phyloP scores from a whole-genome alignment of 1,139 yeast genomes.

The Nakaseomyces sp. region DNA sequence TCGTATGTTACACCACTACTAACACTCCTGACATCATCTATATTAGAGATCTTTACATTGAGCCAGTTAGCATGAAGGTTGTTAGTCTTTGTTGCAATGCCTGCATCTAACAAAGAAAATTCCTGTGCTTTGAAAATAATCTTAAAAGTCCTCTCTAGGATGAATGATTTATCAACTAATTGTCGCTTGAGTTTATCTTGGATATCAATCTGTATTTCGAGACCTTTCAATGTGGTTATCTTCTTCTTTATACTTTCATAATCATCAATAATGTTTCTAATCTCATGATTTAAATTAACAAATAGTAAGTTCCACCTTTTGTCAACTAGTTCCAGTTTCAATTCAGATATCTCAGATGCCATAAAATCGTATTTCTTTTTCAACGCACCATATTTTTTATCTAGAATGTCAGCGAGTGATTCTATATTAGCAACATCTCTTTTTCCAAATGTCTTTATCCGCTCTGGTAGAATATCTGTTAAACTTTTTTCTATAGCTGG shows the following conservation, averaged over 20 bases:
- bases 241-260: conserved; percentile 30
- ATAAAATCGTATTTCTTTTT: conserved; percentile 38
- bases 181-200: conserved; percentile 20
- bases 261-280: conserved; percentile 30
- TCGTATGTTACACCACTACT: conserved; percentile 8
- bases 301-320: conserved; percentile 50
- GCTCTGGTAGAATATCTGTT: conserved; percentile 44
- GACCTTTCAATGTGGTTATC: conserved; percentile 6
- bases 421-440: conserved; percentile 17
- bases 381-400: conserved; percentile 36
- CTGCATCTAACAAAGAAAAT: conserved; percentile 31
- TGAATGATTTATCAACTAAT: conserved; percentile 23
- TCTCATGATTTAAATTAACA: conserved; percentile 37
- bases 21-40: conserved; percentile 18
- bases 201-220: conserved; percentile 10
- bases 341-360: conserved; percentile 33
- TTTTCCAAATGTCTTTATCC: conserved; percentile 37
- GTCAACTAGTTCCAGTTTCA: conserved; percentile 43
- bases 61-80: conserved; percentile 32
- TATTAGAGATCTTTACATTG: conserved; percentile 19
- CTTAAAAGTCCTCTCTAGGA: conserved; percentile 33
- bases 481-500: conserved; percentile 41
- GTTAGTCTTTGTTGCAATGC: conserved; percentile 29
- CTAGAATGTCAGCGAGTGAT: conserved; percentile 26
- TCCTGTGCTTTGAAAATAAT: conserved; percentile 35